Base-by-base conservation (phyloP, 257 asterid genomes). In the Lycium ferocissimum region DNA sequence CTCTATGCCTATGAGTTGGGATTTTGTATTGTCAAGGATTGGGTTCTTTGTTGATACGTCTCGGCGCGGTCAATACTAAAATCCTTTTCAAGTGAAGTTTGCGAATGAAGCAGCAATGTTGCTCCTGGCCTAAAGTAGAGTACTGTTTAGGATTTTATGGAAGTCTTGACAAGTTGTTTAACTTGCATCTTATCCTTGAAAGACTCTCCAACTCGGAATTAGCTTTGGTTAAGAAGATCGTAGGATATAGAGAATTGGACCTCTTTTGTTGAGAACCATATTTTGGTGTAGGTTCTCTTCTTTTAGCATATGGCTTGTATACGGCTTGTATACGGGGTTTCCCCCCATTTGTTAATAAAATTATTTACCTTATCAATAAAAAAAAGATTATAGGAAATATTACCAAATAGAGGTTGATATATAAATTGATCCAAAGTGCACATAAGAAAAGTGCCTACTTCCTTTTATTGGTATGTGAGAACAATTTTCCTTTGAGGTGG, bases 1-100 rank as follows among this genome's bases (percentile, higher is more conserved):
- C 59, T 78, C 35, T 62, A 78, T 33, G 82, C 82, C 65, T 53
- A 56, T 78, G 26, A 33, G 82, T 53, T 78, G 65, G 81, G 65
- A 8, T 12, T 14, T 53, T 53, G 62, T 13, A 22, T 12, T 78
- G 26, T 78, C 82, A 53, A 78, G 65, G 61, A 53, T 78, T 54
- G 47, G 62, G 81, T 47, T 78, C 65, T 53, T 26, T 76, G 82
- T 49, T 78, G 65, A 53, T 78, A 78, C 11, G 33, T 78, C 45
- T 76, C 12, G 8, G 82, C 33, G 8, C 6, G 49, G 26, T 54
- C 82, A 78, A 53, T 78, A 35, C 51, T 53, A 53, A 78, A 53
- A 33, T 54, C 15, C 47, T 78, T 53, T 54, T 33, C 82, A 78
- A n/a, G 49, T 53, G 82, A 78, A 33, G 66, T 78, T 78, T 15